phyloP scores from a whole-genome alignment of 164 flowering plant species.

The Kalanchoe fedtschenkoi region DNA sequence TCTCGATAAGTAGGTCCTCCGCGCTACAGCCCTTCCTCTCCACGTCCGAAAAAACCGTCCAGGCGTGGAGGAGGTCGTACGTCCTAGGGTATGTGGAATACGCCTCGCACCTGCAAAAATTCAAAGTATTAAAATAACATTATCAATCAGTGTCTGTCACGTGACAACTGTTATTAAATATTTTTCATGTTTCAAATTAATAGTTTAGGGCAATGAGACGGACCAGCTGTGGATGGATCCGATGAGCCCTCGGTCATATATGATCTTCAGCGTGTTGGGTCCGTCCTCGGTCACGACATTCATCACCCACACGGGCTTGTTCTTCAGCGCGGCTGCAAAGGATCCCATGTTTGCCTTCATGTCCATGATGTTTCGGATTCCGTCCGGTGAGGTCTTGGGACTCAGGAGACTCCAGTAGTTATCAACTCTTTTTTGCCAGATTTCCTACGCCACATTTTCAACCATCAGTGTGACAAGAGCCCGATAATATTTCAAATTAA shows the following conservation, averaged over 20 bases:
- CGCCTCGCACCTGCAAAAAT: slow-evolving; percentile 39
- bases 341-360: slow-evolving; percentile 42
- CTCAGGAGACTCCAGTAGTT: slow-evolving; percentile 32
- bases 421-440: slow-evolving; percentile 28
- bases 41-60: slow-evolving; percentile 30
- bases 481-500: no score
- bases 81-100: slow-evolving; percentile 34
- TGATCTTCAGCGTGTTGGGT: slow-evolving; percentile 33
- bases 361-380: slow-evolving; percentile 35
- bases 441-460: slow-evolving; percentile 22
- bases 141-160: no score
- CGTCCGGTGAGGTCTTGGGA: slow-evolving; percentile 26
- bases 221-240: slow-evolving; percentile 33
- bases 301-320: slow-evolving; percentile 41
- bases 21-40: slow-evolving; percentile 29
- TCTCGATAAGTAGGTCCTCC: slow-evolving; percentile 31
- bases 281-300: slow-evolving; percentile 39
- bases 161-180: slow-evolving; percentile 1
- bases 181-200: no score
- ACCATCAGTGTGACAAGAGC: neutral
- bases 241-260: slow-evolving; percentile 39
- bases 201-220: no score
- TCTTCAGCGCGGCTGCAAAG: slow-evolving; percentile 36
- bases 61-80: slow-evolving; percentile 32
- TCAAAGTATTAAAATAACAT: no score